Evolutionary conservation across 148 eudicot genomes (phyloP).

Genomic region (Vaccinium myrtillus): DNA sequence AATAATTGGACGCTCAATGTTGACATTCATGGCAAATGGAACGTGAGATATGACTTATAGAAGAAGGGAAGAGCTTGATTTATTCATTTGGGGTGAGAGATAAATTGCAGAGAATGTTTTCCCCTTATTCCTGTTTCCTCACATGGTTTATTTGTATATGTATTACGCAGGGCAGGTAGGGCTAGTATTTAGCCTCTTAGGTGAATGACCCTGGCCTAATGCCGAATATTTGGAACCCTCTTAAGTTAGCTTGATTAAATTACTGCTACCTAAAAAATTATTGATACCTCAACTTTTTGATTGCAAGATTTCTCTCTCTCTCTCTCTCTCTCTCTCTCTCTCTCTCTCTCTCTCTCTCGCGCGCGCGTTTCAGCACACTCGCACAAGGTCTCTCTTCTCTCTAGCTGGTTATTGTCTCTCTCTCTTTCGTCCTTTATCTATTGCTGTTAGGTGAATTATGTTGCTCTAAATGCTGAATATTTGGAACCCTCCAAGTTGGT

Average conservation of each 20-base stretch:
- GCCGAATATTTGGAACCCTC: not conserved
- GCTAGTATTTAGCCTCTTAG: not conserved
- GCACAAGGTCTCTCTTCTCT: not conserved
- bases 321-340: not conserved
- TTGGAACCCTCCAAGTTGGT: constrained; percentile 3
- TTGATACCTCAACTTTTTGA: not conserved
- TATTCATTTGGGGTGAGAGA: constrained; percentile 7
- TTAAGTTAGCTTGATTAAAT: not conserved
- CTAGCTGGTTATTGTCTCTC: not conserved
- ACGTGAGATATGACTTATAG: constrained; percentile 53
- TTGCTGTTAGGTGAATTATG: not conserved
- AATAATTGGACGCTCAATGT: constrained; percentile 66
- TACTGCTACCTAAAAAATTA: not conserved
- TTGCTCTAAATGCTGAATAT: not conserved
- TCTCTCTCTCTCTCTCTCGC: not conserved
- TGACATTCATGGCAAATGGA: constrained; percentile 54
- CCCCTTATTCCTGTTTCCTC: not conserved
- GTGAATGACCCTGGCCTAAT: not conserved
- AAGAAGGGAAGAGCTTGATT: not conserved
- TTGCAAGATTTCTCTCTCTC: not conserved
- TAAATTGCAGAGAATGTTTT: not conserved
- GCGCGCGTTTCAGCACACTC: not conserved
- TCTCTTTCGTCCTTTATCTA: not conserved
- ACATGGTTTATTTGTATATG: not conserved
- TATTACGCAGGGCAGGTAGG: not conserved